Conservation (phyloP, 1,284 basidiomycete genomes). For the Irpex rosettiformis region DNA sequence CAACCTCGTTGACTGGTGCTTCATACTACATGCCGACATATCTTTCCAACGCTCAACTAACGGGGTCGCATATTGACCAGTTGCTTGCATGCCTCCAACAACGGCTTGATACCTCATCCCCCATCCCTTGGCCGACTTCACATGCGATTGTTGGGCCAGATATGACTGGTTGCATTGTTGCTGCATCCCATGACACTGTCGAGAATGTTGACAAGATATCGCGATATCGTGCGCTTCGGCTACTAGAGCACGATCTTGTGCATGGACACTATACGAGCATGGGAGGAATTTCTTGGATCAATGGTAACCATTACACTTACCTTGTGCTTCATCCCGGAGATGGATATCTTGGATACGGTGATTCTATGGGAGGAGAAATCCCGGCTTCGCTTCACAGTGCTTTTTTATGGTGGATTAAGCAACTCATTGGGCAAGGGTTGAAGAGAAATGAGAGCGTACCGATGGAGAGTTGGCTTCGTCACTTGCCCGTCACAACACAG, state of each 20-base stretch:
- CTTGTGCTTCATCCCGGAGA: neutral
- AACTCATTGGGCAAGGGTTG: neutral
- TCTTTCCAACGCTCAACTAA: neutral
- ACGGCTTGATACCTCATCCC: too few relatives aligned
- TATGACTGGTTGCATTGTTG: neutral
- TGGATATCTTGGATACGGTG: neutral
- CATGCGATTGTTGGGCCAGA: neutral
- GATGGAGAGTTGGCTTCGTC: neutral
- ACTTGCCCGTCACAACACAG: neutral
- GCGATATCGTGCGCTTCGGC: neutral
- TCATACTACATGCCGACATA: neutral
- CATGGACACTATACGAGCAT: neutral
- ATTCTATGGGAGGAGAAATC: neutral
- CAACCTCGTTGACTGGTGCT: neutral
- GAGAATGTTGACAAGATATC: neutral
- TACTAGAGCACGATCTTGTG: neutral
- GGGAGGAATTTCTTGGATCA: neutral
- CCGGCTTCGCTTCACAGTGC: neutral
- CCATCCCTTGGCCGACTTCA: neutral
- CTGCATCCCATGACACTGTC: neutral
- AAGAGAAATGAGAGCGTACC: neutral
- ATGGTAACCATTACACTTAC: neutral
- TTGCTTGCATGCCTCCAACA: neutral
- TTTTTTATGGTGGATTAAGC: neutral
- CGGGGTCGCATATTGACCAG: neutral